phyloP scores from a whole-genome alignment of 306 rosid genomes.

The Vigna reflexopilosa region DNA sequence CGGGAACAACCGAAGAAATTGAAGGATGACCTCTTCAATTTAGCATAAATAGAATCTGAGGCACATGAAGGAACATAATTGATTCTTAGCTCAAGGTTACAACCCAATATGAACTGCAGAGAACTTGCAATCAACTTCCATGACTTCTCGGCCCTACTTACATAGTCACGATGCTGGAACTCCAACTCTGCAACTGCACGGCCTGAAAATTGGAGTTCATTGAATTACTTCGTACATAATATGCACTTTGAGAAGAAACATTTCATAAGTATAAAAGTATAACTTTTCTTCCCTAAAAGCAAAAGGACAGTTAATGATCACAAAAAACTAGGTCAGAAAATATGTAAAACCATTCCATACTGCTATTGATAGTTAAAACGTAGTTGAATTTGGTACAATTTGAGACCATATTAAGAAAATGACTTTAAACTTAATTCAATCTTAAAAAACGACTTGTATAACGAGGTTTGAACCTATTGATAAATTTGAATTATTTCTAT shows the following conservation, averaged over 20 bases:
- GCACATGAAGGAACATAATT: conserved; percentile 54
- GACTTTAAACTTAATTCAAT: too few relatives aligned
- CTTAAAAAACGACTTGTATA: too few relatives aligned
- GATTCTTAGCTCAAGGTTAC: conserved; percentile 83
- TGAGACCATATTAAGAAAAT: too few relatives aligned
- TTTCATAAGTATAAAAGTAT: neutral
- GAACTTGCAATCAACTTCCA: conserved; percentile 81
- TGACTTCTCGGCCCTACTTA: conserved; percentile 77
- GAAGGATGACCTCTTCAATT: conserved; percentile 62
- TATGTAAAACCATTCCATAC: neutral
- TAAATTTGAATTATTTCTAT: too few relatives aligned
- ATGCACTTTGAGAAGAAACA: neutral
- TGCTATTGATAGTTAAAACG: too few relatives aligned
- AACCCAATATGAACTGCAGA: conserved; percentile 68
- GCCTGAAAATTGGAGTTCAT: conserved; percentile 57
- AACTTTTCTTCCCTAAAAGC: neutral
- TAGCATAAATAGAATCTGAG: conserved; percentile 54
- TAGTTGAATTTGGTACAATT: too few relatives aligned
- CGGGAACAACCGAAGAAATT: conserved; percentile 76
- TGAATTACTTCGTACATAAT: conserved; percentile 15
- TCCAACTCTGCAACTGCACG: conserved; percentile 77
- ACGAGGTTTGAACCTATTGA: too few relatives aligned
- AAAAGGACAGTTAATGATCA: neutral
- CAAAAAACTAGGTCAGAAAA: neutral
- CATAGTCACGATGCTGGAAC: conserved; percentile 62